Evolutionary conservation across 176 grass and related monocot species (phyloP).

Genomic region (Luzula sylvatica): DNA sequence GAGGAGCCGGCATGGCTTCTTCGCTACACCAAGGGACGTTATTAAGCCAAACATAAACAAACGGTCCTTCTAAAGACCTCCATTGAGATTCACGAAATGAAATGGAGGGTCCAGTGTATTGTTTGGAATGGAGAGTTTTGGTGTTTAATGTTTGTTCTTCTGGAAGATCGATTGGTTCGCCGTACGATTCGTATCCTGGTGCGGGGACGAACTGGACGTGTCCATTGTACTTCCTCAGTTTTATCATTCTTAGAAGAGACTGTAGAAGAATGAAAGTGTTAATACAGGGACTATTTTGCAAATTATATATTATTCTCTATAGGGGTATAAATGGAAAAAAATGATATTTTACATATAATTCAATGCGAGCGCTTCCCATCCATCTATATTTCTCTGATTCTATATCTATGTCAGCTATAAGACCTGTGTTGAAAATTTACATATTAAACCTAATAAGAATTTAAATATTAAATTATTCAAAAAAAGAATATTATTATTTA

Average conservation of each 20-base stretch:
- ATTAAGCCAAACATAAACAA: conserved; percentile 75
- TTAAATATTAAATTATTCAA: background rate
- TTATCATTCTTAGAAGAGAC: conserved; percentile 50
- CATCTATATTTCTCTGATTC: conserved; percentile 98
- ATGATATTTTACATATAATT: conserved; percentile 63
- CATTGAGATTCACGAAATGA: conserved; percentile 34
- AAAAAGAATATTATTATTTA: conserved; percentile 18
- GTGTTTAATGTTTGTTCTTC: conserved; percentile 13
- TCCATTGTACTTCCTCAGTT: conserved; percentile 63
- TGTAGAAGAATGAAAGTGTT: conserved; percentile 26
- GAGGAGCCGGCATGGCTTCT: conserved; percentile 67
- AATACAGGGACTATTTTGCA: background rate
- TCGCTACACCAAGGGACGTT: conserved; percentile 64
- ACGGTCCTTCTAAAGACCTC: conserved; percentile 82
- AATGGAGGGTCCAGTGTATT: conserved; percentile 43
- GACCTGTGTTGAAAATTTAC: conserved; percentile 40
- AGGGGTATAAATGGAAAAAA: background rate
- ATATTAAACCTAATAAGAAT: background rate
- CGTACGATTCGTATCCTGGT: conserved; percentile 65
- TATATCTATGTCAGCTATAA: conserved; percentile 93
- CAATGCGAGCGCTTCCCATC: conserved; percentile 91
- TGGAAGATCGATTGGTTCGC: conserved; percentile 33
- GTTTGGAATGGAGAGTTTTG: conserved; percentile 10
- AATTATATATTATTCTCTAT: too few relatives aligned
- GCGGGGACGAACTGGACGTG: conserved; percentile 60